These are phyloP conservation scores for Alopecurus myosuroides DNA, from an alignment of 176 grass and related monocot genomes.

Conservation along the genomic window DNA sequence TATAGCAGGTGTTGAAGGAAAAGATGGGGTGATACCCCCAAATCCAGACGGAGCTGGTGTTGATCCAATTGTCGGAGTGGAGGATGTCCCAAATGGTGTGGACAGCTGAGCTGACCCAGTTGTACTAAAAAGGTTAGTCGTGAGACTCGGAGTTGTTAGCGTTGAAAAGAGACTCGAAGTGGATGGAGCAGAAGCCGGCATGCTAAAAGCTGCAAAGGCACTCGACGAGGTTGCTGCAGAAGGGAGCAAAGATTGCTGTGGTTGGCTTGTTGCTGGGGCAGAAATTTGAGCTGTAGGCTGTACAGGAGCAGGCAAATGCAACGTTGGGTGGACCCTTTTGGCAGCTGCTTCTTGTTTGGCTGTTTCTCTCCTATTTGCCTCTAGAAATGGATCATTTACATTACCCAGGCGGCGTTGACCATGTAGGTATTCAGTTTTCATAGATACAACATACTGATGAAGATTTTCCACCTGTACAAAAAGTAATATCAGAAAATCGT, in stretches of 20 bases:
- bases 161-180: conserved; percentile 71
- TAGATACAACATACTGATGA: conserved; percentile 84
- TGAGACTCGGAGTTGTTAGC: conserved; percentile 59
- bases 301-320: conserved; percentile 70
- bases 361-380: conserved; percentile 88
- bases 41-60: conserved; percentile 68
- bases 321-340: conserved; percentile 85
- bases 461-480: conserved; percentile 88
- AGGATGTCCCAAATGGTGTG: conserved; percentile 74
- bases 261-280: conserved; percentile 40
- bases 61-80: conserved; percentile 56
- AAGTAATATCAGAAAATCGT: conserved; percentile 6
- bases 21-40: conserved; percentile 44
- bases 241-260: conserved; percentile 39
- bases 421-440: conserved; percentile 76
- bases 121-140: conserved; percentile 57
- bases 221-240: conserved; percentile 36
- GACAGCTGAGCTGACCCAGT: conserved; percentile 52
- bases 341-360: conserved; percentile 87
- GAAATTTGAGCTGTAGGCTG: conserved; percentile 45
- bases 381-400: conserved; percentile 86
- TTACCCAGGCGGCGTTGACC: conserved; percentile 51
- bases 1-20: conserved; percentile 47
- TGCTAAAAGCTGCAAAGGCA: conserved; percentile 46
- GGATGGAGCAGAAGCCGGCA: conserved; percentile 51